Evolutionary conservation across 176 grass and related monocot genomes (phyloP).

Genomic region (Musa troglodytarum): DNA sequence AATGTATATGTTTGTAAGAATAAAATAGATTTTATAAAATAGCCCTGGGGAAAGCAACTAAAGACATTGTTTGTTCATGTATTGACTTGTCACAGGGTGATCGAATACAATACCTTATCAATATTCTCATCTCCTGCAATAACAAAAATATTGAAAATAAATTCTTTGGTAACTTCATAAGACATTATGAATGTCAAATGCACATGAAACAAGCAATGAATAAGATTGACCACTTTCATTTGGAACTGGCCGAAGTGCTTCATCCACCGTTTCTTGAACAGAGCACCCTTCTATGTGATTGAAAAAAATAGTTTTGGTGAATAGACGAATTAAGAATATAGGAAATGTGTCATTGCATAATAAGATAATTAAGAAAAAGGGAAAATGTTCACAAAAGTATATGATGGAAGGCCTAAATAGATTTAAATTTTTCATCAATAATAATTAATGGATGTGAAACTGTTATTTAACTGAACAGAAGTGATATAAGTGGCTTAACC

Average conservation of each 20-base stretch:
- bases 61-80: constrained; percentile 19
- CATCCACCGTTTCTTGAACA: constrained; percentile 87
- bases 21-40: no score
- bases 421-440: no score
- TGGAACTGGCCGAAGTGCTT: constrained; percentile 72
- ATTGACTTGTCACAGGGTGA: not conserved
- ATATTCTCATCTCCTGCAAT: constrained; percentile 78
- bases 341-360: not conserved
- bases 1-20: no score
- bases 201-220: not conserved
- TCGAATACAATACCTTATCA: constrained; percentile 45
- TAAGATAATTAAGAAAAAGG: not conserved
- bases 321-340: constrained; percentile 7
- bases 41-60: no score
- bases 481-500: no score
- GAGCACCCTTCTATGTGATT: constrained; percentile 74
- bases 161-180: constrained; percentile 20
- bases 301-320: constrained; percentile 11
- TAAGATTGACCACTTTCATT: constrained; percentile 60
- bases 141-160: constrained; percentile 19
- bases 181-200: constrained; percentile 1
- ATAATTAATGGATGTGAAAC: no score
- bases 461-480: no score
- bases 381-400: not conserved
- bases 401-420: no score